A percentile compares a stretch with the other conserved stretches of the same genome.
These are phyloP conservation scores for Xylariaceae sp. DNA, from an alignment of 2,329 filamentous ascomycete species.

Conservation along the genomic window DNA sequence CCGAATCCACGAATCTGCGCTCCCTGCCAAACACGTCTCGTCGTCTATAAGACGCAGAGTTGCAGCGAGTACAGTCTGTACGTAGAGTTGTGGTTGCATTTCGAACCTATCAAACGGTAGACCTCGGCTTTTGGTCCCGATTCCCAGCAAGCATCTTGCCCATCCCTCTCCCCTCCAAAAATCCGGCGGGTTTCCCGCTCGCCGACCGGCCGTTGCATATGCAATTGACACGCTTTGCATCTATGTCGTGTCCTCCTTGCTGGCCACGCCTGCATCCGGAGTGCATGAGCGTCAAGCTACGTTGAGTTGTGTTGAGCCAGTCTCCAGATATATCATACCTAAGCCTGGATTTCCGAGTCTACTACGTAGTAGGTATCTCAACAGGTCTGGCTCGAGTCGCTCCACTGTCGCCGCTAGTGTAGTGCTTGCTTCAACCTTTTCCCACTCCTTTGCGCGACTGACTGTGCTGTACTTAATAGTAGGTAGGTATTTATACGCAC, in stretches of 20 bases:
- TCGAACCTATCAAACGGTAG: slow-evolving; percentile 19
- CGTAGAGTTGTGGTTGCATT: slow-evolving; percentile 9
- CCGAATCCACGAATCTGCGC: slow-evolving; percentile 22
- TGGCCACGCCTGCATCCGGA: slow-evolving; percentile 31
- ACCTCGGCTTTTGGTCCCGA: slow-evolving; percentile 12
- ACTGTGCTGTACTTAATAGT: background rate
- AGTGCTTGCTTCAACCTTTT: slow-evolving; percentile 6
- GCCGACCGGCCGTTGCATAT: slow-evolving; percentile 35
- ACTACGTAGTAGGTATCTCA: background rate
- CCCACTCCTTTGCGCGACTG: background rate
- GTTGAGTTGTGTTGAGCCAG: slow-evolving; percentile 17
- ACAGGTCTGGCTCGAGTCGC: slow-evolving; percentile 2
- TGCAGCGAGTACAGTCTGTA: slow-evolving; percentile 17
- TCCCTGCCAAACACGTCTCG: slow-evolving; percentile 27
- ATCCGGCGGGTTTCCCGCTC: slow-evolving; percentile 19
- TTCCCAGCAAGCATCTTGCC: slow-evolving; percentile 19
- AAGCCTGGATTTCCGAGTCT: background rate
- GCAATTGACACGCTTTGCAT: slow-evolving; percentile 22
- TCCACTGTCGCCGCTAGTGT: slow-evolving; percentile 15
- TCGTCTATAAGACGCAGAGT: background rate
- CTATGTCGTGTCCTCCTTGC: slow-evolving; percentile 33
- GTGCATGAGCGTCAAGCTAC: slow-evolving; percentile 25
- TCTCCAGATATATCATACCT: background rate
- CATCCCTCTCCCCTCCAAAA: background rate
- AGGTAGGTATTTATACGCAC: background rate